Conservation (phyloP, 345 rosid species). For the Ceriops tagal region DNA sequence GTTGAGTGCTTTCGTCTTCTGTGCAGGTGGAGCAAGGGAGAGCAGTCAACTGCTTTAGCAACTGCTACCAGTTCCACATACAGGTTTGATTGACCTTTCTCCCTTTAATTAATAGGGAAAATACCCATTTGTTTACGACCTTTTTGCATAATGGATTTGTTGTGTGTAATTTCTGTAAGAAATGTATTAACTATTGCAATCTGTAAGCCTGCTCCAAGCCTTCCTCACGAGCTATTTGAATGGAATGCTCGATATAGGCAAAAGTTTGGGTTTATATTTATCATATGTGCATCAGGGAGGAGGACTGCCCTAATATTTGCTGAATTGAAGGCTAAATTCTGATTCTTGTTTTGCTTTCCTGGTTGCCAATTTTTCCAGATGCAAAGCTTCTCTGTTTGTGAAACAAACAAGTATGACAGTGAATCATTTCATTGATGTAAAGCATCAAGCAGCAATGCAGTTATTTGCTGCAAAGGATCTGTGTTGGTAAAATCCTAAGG, state of each 20-base stretch:
- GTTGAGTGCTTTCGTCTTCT: neutral
- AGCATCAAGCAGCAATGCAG: no score
- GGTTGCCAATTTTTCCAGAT: neutral
- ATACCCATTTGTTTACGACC: neutral
- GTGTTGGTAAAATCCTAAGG: no score
- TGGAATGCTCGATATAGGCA: conserved; percentile 68
- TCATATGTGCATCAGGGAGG: conserved; percentile 83
- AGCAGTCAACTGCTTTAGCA: conserved; percentile 82
- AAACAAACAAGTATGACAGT: neutral
- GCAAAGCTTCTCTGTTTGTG: neutral
- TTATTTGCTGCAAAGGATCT: no score
- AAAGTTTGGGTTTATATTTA: conserved; percentile 73
- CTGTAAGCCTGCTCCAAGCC: neutral
- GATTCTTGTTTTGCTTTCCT: neutral
- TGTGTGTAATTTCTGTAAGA: neutral
- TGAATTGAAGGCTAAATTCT: conserved; percentile 60
- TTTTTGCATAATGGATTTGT: no score
- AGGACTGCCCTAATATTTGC: conserved; percentile 61
- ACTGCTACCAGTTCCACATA: conserved; percentile 62
- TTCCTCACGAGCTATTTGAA: conserved; percentile 53
- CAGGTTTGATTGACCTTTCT: conserved; percentile 40
- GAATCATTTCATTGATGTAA: no score
- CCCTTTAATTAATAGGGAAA: no score
- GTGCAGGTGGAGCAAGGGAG: conserved; percentile 64
- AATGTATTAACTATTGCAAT: neutral